phyloP scores from a whole-genome alignment of 148 eudicot genomes.

The Heliosperma pusillum region DNA sequence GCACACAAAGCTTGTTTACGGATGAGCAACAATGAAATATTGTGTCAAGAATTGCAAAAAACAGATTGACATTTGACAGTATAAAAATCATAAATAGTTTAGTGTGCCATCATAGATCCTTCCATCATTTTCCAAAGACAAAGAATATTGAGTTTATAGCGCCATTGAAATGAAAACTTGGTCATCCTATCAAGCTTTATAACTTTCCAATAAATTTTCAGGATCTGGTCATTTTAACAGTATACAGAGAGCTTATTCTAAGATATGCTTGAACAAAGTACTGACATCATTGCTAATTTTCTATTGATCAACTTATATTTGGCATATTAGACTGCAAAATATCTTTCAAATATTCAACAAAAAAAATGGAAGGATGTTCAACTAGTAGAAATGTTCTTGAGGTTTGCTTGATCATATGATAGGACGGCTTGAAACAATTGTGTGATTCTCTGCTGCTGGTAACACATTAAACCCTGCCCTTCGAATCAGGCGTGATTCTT shows the following conservation, averaged over 20 bases:
- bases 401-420: neutral
- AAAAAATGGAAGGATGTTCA: neutral
- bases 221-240: neutral
- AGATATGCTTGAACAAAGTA: neutral
- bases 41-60: neutral
- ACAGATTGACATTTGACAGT: neutral
- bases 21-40: neutral
- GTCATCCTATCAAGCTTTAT: neutral
- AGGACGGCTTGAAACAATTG: neutral
- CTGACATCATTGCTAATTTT: neutral
- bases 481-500: neutral
- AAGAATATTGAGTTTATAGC: neutral
- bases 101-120: neutral
- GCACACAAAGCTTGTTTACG: neutral
- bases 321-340: neutral
- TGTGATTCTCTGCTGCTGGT: neutral
- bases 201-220: neutral
- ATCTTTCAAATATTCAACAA: neutral
- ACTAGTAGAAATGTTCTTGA: neutral
- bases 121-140: neutral
- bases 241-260: neutral
- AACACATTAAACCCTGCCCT: neutral
- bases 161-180: neutral
- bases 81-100: neutral
- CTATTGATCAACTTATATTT: conserved; percentile 10